These are phyloP conservation scores for Syncephalastrum sp. DNA, from an alignment of 371 early-diverging fungal genomes.

Conservation along the genomic window DNA sequence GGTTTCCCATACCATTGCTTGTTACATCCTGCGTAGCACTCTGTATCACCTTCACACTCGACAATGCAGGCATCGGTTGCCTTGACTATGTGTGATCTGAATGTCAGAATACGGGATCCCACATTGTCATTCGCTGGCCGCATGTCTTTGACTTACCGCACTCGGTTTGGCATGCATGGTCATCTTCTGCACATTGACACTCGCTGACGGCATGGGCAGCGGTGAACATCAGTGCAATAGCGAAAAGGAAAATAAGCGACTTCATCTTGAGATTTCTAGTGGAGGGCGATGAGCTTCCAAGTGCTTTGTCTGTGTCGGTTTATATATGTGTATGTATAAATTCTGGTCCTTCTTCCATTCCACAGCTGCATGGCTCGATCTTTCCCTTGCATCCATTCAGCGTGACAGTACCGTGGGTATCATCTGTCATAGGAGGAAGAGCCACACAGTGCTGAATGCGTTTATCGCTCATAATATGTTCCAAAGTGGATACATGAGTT, in stretches of 20 bases:
- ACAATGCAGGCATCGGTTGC: constrained; percentile 12
- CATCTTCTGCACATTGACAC: constrained; percentile 4
- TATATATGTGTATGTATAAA: neutral
- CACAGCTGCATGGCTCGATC: too few relatives aligned
- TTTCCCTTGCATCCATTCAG: too few relatives aligned
- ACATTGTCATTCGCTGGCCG: too few relatives aligned
- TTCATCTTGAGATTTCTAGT: neutral
- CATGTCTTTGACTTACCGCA: constrained; percentile 8
- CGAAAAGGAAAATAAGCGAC: constrained; percentile 1
- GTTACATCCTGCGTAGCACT: constrained; percentile 9
- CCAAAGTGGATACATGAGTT: too few relatives aligned
- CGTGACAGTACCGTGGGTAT: too few relatives aligned
- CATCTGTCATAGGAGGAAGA: too few relatives aligned
- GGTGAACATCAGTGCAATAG: neutral
- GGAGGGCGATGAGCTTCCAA: neutral
- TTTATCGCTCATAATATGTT: too few relatives aligned
- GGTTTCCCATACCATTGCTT: constrained; percentile 2
- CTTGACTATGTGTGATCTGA: neutral
- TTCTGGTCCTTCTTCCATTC: too few relatives aligned
- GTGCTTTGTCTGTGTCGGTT: neutral
- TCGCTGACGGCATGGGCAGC: constrained; percentile 2
- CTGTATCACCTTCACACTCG: constrained; percentile 10
- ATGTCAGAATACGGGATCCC: too few relatives aligned
- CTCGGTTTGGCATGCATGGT: constrained; percentile 7
- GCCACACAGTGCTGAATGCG: too few relatives aligned